Evolutionary conservation across 2,329 filamentous ascomycete genomes (phyloP).

Genomic region (Calonectria honghensis): DNA sequence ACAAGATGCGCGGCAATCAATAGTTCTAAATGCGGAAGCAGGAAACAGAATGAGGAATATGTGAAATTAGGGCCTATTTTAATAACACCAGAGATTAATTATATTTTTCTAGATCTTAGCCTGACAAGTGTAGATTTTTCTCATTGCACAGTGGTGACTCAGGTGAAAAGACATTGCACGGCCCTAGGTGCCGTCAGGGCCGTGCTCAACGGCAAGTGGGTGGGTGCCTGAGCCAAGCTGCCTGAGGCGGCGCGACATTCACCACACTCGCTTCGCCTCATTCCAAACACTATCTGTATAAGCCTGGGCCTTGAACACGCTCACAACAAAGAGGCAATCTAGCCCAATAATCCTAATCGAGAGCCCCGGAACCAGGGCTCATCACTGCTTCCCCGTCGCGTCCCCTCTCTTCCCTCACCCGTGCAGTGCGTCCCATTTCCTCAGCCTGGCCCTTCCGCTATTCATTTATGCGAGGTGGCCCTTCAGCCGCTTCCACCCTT

Average conservation of each 20-base stretch:
- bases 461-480: constrained; percentile 23
- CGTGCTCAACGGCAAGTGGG: neutral
- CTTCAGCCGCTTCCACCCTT: constrained; percentile 26
- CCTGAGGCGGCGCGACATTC: constrained; percentile 34
- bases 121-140: neutral
- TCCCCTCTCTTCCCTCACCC: neutral
- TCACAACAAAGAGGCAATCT: constrained; percentile 5
- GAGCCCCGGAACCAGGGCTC: neutral
- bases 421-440: neutral
- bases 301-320: neutral
- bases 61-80: neutral
- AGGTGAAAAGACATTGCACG: neutral
- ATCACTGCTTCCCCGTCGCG: too few species aligned
- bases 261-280: constrained; percentile 14
- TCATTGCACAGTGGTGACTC: neutral
- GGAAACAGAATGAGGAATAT: neutral
- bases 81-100: neutral
- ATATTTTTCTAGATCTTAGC: neutral
- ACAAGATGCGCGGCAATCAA: too few species aligned
- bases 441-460: neutral
- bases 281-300: constrained; percentile 21
- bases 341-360: constrained; percentile 4
- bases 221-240: constrained; percentile 31
- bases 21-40: neutral
- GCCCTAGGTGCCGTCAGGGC: neutral